Evolutionary conservation across 2,329 filamentous ascomycete genomes (phyloP).

Genomic region (Curvularia lunata): DNA sequence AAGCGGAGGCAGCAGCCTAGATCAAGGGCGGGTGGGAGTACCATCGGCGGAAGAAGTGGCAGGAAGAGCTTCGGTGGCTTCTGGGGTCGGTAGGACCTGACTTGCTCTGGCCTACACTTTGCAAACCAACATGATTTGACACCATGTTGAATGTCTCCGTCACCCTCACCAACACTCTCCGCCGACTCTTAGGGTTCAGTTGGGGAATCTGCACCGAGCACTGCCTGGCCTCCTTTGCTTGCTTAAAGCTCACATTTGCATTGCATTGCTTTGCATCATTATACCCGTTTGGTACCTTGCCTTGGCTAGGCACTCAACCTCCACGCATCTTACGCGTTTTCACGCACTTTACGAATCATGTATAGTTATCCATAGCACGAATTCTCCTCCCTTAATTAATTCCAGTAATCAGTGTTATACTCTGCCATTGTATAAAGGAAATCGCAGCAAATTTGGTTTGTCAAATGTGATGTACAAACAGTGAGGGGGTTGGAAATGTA

Average conservation of each 20-base stretch:
- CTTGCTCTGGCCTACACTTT: neutral
- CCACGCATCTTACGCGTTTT: neutral
- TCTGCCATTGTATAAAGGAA: too few relatives aligned
- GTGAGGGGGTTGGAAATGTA: too few relatives aligned
- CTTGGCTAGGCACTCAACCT: neutral
- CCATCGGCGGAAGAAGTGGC: conserved; percentile 16
- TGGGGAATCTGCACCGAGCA: neutral
- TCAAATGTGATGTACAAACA: too few relatives aligned
- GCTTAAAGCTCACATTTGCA: neutral
- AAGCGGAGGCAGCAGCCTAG: conserved; percentile 20
- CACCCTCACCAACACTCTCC: neutral
- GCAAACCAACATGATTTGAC: too few relatives aligned
- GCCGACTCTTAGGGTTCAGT: neutral
- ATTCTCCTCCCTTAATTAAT: neutral
- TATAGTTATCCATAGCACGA: too few relatives aligned
- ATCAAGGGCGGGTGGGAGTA: conserved; percentile 20
- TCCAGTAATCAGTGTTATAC: too few relatives aligned
- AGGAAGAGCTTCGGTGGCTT: conserved; percentile 1
- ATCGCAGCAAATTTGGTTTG: too few relatives aligned
- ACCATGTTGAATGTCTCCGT: too few relatives aligned
- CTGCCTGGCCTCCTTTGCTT: neutral
- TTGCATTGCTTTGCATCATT: neutral
- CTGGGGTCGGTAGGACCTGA: conserved; percentile 20
- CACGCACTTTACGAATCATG: too few relatives aligned
- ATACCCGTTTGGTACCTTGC: neutral